phyloP scores from a whole-genome alignment of 2,329 filamentous ascomycete genomes.

The Exophiala phaeomuriformis region DNA sequence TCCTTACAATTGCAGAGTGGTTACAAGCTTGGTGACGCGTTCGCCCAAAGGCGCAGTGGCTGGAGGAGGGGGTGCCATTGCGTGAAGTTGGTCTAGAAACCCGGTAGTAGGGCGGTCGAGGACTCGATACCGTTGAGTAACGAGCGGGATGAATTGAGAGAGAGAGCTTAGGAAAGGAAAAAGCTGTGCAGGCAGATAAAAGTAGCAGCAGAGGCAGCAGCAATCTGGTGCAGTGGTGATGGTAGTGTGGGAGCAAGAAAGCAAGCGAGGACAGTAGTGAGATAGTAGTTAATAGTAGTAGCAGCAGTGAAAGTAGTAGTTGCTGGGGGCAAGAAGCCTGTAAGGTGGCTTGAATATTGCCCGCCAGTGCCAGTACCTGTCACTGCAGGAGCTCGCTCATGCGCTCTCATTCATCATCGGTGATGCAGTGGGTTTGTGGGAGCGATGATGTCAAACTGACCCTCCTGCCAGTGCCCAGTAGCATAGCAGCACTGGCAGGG shows the following conservation, averaged over 20 bases:
- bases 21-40: slow-evolving; percentile 67
- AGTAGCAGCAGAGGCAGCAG: not conserved
- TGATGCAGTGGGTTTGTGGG: not conserved
- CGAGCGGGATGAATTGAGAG: not conserved
- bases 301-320: not conserved
- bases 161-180: not conserved
- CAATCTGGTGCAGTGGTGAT: not conserved
- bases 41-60: slow-evolving; percentile 63
- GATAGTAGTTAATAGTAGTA: not conserved
- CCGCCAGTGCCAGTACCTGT: not conserved
- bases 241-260: not conserved
- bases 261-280: not conserved
- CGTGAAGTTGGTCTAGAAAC: slow-evolving; percentile 4
- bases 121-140: not conserved
- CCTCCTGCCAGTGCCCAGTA: not conserved
- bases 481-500: not conserved
- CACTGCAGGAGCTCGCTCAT: too few species aligned
- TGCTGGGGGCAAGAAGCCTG: not conserved
- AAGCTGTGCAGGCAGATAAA: not conserved
- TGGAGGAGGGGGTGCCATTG: slow-evolving; percentile 68
- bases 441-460: slow-evolving; percentile 13
- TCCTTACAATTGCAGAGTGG: slow-evolving; percentile 69
- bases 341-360: not conserved
- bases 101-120: slow-evolving; percentile 18
- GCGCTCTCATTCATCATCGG: too few species aligned